A percentile compares a stretch with the other conserved stretches of the same genome.
These are phyloP conservation scores for Trichosporon sp. DNA, from an alignment of 1,284 basidiomycete genomes.

Conservation along the genomic window DNA sequence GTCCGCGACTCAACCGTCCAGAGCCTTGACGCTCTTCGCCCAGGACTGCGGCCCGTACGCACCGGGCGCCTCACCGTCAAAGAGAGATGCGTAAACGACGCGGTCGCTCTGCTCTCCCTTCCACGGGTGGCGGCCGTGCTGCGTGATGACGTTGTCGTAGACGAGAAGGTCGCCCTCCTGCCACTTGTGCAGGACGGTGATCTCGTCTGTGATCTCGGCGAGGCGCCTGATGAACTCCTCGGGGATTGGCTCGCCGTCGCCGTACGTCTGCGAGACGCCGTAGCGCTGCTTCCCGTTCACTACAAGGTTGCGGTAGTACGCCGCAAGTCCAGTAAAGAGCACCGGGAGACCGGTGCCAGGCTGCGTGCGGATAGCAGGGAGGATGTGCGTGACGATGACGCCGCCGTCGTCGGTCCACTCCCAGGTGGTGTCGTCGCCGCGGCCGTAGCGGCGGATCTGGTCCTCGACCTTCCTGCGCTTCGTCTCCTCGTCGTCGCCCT, in stretches of 20 bases:
- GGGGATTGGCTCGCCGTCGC: slow-evolving; percentile 21
- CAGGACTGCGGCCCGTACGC: slow-evolving; percentile 11
- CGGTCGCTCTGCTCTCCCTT: slow-evolving; percentile 14
- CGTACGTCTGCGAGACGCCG: slow-evolving; percentile 9
- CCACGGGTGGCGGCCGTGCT: slow-evolving; percentile 20
- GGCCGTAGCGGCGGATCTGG: slow-evolving; percentile 18
- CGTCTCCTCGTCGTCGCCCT: slow-evolving; percentile 12
- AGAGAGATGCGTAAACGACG: slow-evolving; percentile 11
- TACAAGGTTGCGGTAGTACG: slow-evolving; percentile 9
- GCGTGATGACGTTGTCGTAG: slow-evolving; percentile 15
- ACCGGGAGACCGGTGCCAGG: slow-evolving; percentile 10
- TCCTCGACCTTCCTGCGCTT: slow-evolving; percentile 14
- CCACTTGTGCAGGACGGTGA: slow-evolving; percentile 18
- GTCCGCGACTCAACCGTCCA: background rate
- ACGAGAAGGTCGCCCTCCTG: slow-evolving; percentile 19
- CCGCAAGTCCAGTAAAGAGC: slow-evolving; percentile 12
- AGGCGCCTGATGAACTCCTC: slow-evolving; percentile 14
- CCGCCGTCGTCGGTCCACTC: slow-evolving; percentile 17
- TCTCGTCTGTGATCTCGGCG: slow-evolving; percentile 18
- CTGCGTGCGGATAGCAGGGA: slow-evolving; percentile 13
- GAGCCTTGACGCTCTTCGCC: slow-evolving; percentile 11
- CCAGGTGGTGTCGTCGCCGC: slow-evolving; percentile 16
- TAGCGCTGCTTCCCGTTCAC: slow-evolving; percentile 6
- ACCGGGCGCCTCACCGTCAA: slow-evolving; percentile 12
- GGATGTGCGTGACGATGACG: slow-evolving; percentile 13